Base-by-base conservation (phyloP, 75 land plant species). In the Selaginella moellendorffii region DNA sequence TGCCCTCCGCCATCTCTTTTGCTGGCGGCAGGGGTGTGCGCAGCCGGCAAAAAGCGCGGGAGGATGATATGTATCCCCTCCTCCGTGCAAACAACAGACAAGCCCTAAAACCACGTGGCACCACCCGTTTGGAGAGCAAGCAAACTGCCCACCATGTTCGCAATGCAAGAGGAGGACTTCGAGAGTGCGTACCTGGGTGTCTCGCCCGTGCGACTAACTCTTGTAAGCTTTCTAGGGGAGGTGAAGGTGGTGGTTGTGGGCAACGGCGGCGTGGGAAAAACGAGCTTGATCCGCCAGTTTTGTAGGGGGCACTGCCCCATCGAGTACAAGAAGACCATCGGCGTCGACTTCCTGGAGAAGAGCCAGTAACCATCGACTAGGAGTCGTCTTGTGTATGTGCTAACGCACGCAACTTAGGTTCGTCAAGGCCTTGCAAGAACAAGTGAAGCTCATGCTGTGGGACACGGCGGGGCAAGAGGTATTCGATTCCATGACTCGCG, bases 131-230 rank as follows among this genome's bases (percentile, higher is more conserved):
- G 14, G 46, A 5, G 10, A 36, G 46, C 46, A 5, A 36, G 46
- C 46, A 5, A 36, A 36, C 46, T 14, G 46, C 46, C 46, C 46
- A 36, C 14, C 46, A 74, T 74, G 77, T 52, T 74, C 26, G 28
- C 77, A 0, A 74, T 74, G 77, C 77, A 71, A 36, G 77, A 74
- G 30, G 77, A 74, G 46, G 77, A 74, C 63, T 74, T 74, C 60
- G 75, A 74, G 69, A 74, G 77, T 74, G 28, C 69, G 77, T 24
- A 14, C 14, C 46, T 14, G 5, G n/a, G n/a, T n/a, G n/a, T n/a
- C n/a, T n/a, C n/a, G n/a, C n/a, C n/a, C n/a, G n/a, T n/a, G n/a
- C n/a, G n/a, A n/a, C n/a, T n/a, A n/a, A n/a, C 5, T 36, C 46
- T 36, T 36, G 14, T 36, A 36, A 36, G 46, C 46, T 5, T 14